Conservation (phyloP, 2,329 filamentous ascomycete genomes). For the Clarireedia monteithiana region DNA sequence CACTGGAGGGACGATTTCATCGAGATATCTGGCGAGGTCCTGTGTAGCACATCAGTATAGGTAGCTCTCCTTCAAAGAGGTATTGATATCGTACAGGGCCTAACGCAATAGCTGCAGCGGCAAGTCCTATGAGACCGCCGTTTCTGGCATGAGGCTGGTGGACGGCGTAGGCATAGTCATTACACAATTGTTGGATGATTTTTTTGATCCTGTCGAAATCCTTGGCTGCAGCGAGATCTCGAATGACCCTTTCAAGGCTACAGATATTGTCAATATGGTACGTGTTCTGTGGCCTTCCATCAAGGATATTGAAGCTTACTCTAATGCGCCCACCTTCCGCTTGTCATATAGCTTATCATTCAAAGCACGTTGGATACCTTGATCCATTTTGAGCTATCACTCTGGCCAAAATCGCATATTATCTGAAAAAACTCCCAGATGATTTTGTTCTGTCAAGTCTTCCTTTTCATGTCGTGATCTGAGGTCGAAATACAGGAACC, state of each 20-base stretch:
- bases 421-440: slow-evolving; percentile 1
- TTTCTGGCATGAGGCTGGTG: slow-evolving; percentile 95
- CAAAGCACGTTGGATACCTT: slow-evolving; percentile 78
- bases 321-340: slow-evolving; percentile 89
- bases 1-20: slow-evolving; percentile 91
- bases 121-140: slow-evolving; percentile 89
- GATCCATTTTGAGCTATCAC: slow-evolving; percentile 57
- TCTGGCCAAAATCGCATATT: background rate
- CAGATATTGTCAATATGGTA: slow-evolving; percentile 1
- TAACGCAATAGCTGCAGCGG: slow-evolving; percentile 90
- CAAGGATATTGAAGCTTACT: slow-evolving; percentile 49
- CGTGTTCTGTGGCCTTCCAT: background rate
- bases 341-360: slow-evolving; percentile 99
- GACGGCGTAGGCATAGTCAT: slow-evolving; percentile 95
- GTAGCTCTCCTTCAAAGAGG: background rate
- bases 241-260: slow-evolving; percentile 84
- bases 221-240: slow-evolving; percentile 68
- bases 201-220: slow-evolving; percentile 76
- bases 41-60: slow-evolving; percentile 33
- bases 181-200: slow-evolving; percentile 92
- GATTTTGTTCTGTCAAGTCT: background rate
- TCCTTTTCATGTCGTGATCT: slow-evolving; percentile 5
- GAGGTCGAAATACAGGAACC: background rate
- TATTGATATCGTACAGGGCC: slow-evolving; percentile 56
- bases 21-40: slow-evolving; percentile 86